These are phyloP conservation scores for Protomyces inundatus DNA, from an alignment of 1,139 yeast species.

Conservation along the genomic window DNA sequence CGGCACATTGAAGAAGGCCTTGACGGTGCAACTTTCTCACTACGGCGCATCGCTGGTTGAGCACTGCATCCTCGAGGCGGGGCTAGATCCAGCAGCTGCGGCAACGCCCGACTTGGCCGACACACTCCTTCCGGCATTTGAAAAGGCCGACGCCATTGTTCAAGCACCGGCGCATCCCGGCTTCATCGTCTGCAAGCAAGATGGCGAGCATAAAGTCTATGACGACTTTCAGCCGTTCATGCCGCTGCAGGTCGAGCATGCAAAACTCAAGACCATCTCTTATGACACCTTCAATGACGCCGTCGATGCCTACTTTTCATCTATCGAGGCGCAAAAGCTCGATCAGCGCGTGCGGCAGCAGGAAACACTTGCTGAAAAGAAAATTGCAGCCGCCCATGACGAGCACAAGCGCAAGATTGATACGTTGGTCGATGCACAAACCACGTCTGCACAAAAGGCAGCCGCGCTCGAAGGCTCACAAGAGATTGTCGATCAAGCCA, in stretches of 20 bases:
- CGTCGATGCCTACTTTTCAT: slow-evolving; percentile 76
- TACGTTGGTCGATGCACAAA: slow-evolving; percentile 60
- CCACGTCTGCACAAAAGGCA: slow-evolving; percentile 62
- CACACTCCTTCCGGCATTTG: slow-evolving; percentile 46
- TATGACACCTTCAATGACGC: slow-evolving; percentile 69
- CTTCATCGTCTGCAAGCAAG: slow-evolving; percentile 56
- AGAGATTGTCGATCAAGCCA: slow-evolving; percentile 66
- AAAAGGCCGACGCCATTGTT: slow-evolving; percentile 47
- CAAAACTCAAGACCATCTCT: slow-evolving; percentile 39
- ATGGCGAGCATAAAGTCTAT: slow-evolving; percentile 40
- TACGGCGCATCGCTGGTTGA: slow-evolving; percentile 74
- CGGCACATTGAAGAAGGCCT: slow-evolving; percentile 61
- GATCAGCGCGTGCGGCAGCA: slow-evolving; percentile 69
- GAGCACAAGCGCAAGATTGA: slow-evolving; percentile 71
- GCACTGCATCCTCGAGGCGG: slow-evolving; percentile 39
- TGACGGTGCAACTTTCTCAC: slow-evolving; percentile 65
- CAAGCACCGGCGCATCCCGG: slow-evolving; percentile 46
- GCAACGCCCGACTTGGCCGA: slow-evolving; percentile 47
- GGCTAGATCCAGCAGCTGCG: slow-evolving; percentile 38
- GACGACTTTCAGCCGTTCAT: slow-evolving; percentile 84
- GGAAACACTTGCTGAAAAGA: slow-evolving; percentile 65
- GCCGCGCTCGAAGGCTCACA: slow-evolving; percentile 67
- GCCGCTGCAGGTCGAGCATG: slow-evolving; percentile 47
- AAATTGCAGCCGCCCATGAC: slow-evolving; percentile 65
- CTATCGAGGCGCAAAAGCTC: slow-evolving; percentile 74